Evolutionary conservation across 495 filamentous ascomycete species (phyloP), one percentile per base, ranked within the genome.

Genomic region (Xylaria sp.): DNA sequence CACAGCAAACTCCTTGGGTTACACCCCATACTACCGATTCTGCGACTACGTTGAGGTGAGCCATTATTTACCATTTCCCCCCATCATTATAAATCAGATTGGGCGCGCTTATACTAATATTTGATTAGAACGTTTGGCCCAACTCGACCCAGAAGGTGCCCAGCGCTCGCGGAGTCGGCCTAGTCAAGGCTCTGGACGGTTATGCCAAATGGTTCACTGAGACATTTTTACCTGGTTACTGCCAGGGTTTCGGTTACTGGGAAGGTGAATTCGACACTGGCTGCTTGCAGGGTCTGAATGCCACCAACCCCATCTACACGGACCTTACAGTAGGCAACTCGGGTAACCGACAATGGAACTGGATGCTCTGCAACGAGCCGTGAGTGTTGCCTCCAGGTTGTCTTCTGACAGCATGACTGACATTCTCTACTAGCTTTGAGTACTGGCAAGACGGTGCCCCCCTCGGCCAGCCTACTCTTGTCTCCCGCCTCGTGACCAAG

Each of bases 291-390:
- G 86, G 83, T 1, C 81, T 88, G 72, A 87, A 92, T 74, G 77
- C 85, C 5, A 82, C 82, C 58, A 90, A 85, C 76, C 82, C 85
- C 19, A 71, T 88, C 15, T 92, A 85, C 78, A 86, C 86, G 40
- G 89, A 92, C 71, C 75, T 81, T 19, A 78, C 82, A 1, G 82
- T 87, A 0, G 64, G 65, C 71, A 91, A 91, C 76, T 71, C 72
- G 8, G 74, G 79, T 53, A 81, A 91, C 78, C 80, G 88, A 17
- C 90, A 91, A 70, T 92, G 89, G 90, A 77, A 82, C 70, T 91
- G 88, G 88, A 82, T 91, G 76, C 79, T 89, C 46, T 91, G 90
- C 82, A 91, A 91, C 75, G 88, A 92, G 79, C 89, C 90, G 61
- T 69, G 43, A 53, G 67, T 53, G 14, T 12, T 11, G 3, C 9